Base-by-base conservation (phyloP, 1,139 yeast genomes). In the Yamadazyma diospyri region DNA sequence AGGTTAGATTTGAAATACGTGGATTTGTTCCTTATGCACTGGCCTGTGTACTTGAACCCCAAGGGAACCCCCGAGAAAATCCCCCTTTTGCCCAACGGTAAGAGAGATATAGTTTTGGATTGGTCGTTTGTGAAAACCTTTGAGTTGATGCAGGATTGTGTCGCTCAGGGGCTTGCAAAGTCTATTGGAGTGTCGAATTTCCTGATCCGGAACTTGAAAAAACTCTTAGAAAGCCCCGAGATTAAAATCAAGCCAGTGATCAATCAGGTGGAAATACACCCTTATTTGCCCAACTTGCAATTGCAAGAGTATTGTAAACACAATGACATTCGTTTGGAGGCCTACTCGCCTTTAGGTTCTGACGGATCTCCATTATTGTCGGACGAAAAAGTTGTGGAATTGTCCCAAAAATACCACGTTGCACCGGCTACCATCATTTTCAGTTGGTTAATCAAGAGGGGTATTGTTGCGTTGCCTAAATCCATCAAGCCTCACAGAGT, bases 151-250 rank as follows among this genome's bases (percentile, higher is more conserved):
- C 88, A 84, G 60, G 62, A 71, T 36, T 59, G 81, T 40, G 66
- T 75, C 40, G 55, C 51, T 27, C 56, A 75, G 28, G 82, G 79
- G 22, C 69, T 76, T 55, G 37, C 75, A 31, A 78, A 69, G 54
- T 74, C 92, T 23, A 72, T 86, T 50, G 95, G 95, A 50, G 85
- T 86, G 27, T 82, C 89, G 33, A 86, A 86, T 65, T 81, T 77
- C 58, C 74, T 86, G 13, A 58, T 72, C 16, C 44, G 46, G 22
- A 60, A 57, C 40, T 58, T 39, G 34, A 84, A 38, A 62, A 75
- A 45, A 65, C 60, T 84, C 25, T 63, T 85, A 35, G 63, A 81
- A 20, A 67, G 71, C 32, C 70, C 73, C 30, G 73, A 65, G 29
- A 30, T 52, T 5, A 74, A 60, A 33, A 57, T 79, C 23, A 66